Base-by-base conservation (phyloP, 352 stramenopile genomes). In the Phytophthora hybrid region DNA sequence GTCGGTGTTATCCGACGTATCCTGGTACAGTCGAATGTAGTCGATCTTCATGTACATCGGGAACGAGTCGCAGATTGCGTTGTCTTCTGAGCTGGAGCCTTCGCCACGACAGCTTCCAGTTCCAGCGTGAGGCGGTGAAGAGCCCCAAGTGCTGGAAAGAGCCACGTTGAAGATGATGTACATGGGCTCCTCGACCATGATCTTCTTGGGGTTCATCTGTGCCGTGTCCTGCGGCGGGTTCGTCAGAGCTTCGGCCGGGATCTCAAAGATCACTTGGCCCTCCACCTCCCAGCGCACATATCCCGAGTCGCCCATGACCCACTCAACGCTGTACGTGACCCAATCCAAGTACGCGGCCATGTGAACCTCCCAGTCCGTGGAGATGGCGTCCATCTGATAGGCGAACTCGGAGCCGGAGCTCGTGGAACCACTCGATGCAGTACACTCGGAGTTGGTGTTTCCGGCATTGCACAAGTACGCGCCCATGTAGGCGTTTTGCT, bases 161-260 rank as follows among this genome's bases (percentile, higher is more conserved):
- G 94, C 94, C 7, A 94, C 97, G 79, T 98, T 98, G 46, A 98
- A 80, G 16, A 98, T 84, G 62, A 98, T 73, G 69, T 97, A 98
- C 83, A 94, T 96, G 5, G 94, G 94, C 72, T 98, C 94, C 54
- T 92, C 83, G 5, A 97, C 84, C 79, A 98, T 98, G 67, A 87
- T 89, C 78, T 79, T 95, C 79, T 76, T 91, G 71, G 83, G 89
- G 88, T 76, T 94, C 75, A 57, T 87, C 60, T 82, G 71, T 0
- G 56, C 63, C 1, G 31, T 66, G 61, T 90, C 70, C 34, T 91
- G 80, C 7, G 80, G 82, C n/a, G 73, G 70, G n/a, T 80, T 80
- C 1, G 54, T 68, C n/a, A 98, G 76, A n/a, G 74, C 69, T 10
- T 82, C 58, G 1, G 87, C 80, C 3, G 85, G 71, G 51, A 99